Base-by-base conservation (phyloP, 306 rosid genomes). In the Elaeagnus macrophylla region DNA sequence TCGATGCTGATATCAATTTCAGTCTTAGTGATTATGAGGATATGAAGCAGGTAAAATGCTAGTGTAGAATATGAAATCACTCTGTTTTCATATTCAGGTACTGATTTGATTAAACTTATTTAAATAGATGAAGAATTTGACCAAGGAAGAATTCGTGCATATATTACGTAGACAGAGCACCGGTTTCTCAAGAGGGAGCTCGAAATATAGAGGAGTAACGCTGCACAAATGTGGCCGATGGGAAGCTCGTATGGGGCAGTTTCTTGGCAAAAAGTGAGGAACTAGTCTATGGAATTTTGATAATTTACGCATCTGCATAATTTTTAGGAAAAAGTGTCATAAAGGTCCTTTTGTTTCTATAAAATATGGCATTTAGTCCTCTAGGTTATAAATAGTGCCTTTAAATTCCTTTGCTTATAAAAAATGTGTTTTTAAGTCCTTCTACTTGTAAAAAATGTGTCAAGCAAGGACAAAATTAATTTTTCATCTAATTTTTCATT, bases 161-260 rank as follows among this genome's bases (percentile, higher is more conserved):
- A 93, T 82, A 69, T 85, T 93, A 7, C 95, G 99, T 48, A 86
- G 99, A 54, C 99, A 82, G 69, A 93, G 96, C 69, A 84, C 93
- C 16, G 99, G 99, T 54, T 93, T 93, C 82, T 87, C 99, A 1
- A 75, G 99, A 60, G 99, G 99, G 62, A 84, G 96, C 72, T 84
- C 99, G 8, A 93, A 83, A 77, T 93, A 84, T 65, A 67, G 99
- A 68, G 99, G 99, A 55, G 99, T 93, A 45, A 93, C 99, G 5
- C 84, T 93, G 65, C 99, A 93, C 83, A 93, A 93, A 70, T 93
- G 99, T 69, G 99, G 99, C 48, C 88, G 96, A 17, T 93, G 96
- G 99, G 99, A 93, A 81, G 96, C 99, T 75, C 79, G 94, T 64
- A 93, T 93, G 95, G 99, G 99, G 56, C 99, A 87, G 73, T 82